A percentile compares a stretch with the other conserved stretches of the same genome.
Conservation (phyloP, 768 basidiomycete species). For the Calocera cornea region DNA sequence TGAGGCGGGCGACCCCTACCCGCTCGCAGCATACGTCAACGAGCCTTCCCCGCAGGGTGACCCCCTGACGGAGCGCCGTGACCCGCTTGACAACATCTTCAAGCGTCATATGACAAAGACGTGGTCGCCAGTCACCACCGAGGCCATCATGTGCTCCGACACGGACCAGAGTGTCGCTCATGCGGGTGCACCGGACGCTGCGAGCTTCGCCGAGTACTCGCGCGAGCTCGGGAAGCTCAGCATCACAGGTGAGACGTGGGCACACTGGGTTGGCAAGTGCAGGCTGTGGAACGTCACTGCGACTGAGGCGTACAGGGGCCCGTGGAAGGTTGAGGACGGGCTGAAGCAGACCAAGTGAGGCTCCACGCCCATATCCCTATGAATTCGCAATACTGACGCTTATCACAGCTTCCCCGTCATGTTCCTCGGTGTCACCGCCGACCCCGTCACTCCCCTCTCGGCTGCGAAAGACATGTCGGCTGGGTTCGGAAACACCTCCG, state of each 20-base stretch:
- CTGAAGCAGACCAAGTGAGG: conserved; percentile 14
- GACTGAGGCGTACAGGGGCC: conserved; percentile 10
- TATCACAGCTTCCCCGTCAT: conserved; percentile 13
- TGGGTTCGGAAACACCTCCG: conserved; percentile 9
- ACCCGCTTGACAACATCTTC: conserved; percentile 11
- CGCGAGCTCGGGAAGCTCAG: conserved; percentile 4
- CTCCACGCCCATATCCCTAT: not conserved
- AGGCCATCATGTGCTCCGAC: conserved; percentile 15
- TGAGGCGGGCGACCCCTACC: conserved; percentile 6
- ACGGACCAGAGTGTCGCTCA: not conserved
- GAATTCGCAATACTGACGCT: too few relatives aligned
- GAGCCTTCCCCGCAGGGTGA: too few relatives aligned
- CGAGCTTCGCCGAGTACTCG: conserved; percentile 2
- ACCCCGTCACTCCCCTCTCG: conserved; percentile 15
- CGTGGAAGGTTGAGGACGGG: conserved; percentile 13
- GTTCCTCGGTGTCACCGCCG: conserved; percentile 13
- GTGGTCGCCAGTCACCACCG: not conserved
- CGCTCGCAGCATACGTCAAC: conserved; percentile 2
- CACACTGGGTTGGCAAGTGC: conserved; percentile 10
- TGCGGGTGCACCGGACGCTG: not conserved
- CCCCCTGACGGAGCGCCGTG: not conserved
- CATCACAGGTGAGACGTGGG: conserved; percentile 13
- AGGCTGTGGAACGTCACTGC: conserved; percentile 7
- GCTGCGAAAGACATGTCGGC: conserved; percentile 10
- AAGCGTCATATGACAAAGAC: not conserved